These are phyloP conservation scores for Aristolochia contorta DNA, from an alignment of 164 flowering plant species.

Conservation along the genomic window DNA sequence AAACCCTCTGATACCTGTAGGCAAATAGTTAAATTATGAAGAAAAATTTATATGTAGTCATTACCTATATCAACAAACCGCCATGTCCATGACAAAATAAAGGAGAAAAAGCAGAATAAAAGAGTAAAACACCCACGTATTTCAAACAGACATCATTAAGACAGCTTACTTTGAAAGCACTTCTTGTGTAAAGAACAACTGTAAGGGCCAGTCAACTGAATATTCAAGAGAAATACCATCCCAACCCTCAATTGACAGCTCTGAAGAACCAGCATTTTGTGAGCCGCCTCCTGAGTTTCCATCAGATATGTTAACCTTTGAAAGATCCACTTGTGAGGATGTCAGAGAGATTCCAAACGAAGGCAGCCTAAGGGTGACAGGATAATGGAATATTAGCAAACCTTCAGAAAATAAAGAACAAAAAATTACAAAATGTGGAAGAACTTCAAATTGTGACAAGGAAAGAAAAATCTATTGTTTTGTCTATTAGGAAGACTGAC, in stretches of 20 bases:
- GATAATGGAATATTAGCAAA: conserved; percentile 2
- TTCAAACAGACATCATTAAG: neutral
- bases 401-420: too few species aligned
- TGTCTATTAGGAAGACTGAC: conserved; percentile 22
- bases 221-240: conserved; percentile 96
- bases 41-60: too few species aligned
- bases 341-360: conserved; percentile 54
- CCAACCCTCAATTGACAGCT: conserved; percentile 82
- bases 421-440: too few species aligned
- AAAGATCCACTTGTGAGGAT: conserved; percentile 52
- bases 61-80: neutral
- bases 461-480: neutral
- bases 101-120: neutral
- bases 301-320: conserved; percentile 45
- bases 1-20: conserved; percentile 62
- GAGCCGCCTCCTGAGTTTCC: conserved; percentile 27
- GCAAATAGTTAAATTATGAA: neutral
- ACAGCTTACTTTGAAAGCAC: conserved; percentile 78
- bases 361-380: conserved; percentile 49
- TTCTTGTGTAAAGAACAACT: conserved; percentile 88
- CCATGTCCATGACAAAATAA: neutral
- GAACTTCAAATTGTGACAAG: neutral
- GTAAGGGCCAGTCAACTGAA: conserved; percentile 95
- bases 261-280: conserved; percentile 37
- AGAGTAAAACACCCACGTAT: conserved; percentile 3